Conservation (phyloP, 352 stramenopile genomes). For the Phytophthora tubulina region DNA sequence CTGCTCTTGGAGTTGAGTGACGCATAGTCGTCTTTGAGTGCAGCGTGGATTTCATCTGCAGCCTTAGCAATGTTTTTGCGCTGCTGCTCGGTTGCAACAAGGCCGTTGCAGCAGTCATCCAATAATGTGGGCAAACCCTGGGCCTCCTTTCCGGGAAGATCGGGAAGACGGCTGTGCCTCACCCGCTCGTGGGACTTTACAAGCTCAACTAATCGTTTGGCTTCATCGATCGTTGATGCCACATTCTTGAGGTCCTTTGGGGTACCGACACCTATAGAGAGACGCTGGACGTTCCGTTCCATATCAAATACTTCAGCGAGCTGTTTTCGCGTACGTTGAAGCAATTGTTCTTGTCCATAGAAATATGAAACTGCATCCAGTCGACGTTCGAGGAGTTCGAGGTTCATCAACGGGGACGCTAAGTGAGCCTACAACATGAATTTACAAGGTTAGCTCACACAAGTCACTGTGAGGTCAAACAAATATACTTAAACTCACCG, state of each 20-base stretch:
- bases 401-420: conserved; percentile 67
- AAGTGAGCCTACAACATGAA: conserved; percentile 59
- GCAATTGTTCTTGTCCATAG: conserved; percentile 51
- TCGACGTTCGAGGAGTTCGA: conserved; percentile 56
- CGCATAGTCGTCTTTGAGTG: conserved; percentile 72
- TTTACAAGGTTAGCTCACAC: conserved; percentile 4
- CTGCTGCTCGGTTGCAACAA: conserved; percentile 31
- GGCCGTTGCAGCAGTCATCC: conserved; percentile 31
- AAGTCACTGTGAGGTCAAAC: not conserved
- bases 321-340: conserved; percentile 63
- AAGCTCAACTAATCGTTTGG: conserved; percentile 45
- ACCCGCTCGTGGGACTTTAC: conserved; percentile 41
- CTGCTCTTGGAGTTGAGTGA: conserved; percentile 67
- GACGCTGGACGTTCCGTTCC: conserved; percentile 73
- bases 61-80: conserved; percentile 33
- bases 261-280: conserved; percentile 66
- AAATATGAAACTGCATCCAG: conserved; percentile 70
- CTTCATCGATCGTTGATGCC: conserved; percentile 64
- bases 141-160: conserved; percentile 36
- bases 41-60: conserved; percentile 56
- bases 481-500: conserved; percentile 43
- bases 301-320: conserved; percentile 73
- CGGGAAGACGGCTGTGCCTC: conserved; percentile 30
- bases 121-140: conserved; percentile 44
- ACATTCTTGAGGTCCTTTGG: conserved; percentile 82